Conservation (phyloP, 768 basidiomycete species). For the Sistotremastrum niveocremeum region DNA sequence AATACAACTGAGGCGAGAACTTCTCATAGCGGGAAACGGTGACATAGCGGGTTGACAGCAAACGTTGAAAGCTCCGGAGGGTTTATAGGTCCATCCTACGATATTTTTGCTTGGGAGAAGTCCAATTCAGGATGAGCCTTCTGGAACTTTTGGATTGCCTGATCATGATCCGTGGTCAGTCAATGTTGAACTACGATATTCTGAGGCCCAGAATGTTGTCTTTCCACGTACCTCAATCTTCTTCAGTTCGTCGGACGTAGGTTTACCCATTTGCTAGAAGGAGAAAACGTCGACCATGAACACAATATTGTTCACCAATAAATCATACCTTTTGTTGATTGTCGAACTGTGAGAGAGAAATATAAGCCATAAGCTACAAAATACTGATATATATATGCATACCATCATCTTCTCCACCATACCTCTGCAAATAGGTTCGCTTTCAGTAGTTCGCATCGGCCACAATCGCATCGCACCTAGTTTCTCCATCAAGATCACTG, state of each 20-base stretch:
- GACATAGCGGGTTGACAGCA: no score
- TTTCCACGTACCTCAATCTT: constrained; percentile 60
- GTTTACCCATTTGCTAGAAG: constrained; percentile 82
- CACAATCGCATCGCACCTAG: constrained; percentile 36
- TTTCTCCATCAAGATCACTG: constrained; percentile 92
- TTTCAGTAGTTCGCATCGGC: neutral
- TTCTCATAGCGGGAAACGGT: no score
- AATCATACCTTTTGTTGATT: constrained; percentile 55
- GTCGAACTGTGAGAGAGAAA: constrained; percentile 39
- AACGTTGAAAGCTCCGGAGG: neutral
- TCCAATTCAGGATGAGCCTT: constrained; percentile 86
- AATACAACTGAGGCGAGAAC: no score
- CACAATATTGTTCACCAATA: constrained; percentile 2
- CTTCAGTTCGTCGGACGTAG: constrained; percentile 87
- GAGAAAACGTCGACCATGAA: constrained; percentile 2
- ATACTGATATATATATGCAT: constrained; percentile 17
- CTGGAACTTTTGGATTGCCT: constrained; percentile 86
- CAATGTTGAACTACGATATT: neutral
- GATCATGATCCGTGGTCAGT: constrained; percentile 2
- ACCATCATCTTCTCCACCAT: constrained; percentile 99
- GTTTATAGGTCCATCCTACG: constrained; percentile 21
- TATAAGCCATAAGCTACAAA: neutral
- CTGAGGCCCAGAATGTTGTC: neutral
- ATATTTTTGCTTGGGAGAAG: constrained; percentile 84
- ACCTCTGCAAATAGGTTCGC: constrained; percentile 35